Percentiles rank a stretch among this genome's conserved stretches.
Evolutionary conservation across 2,329 filamentous ascomycete genomes (phyloP).

Genomic region (Simplicillium sp.): DNA sequence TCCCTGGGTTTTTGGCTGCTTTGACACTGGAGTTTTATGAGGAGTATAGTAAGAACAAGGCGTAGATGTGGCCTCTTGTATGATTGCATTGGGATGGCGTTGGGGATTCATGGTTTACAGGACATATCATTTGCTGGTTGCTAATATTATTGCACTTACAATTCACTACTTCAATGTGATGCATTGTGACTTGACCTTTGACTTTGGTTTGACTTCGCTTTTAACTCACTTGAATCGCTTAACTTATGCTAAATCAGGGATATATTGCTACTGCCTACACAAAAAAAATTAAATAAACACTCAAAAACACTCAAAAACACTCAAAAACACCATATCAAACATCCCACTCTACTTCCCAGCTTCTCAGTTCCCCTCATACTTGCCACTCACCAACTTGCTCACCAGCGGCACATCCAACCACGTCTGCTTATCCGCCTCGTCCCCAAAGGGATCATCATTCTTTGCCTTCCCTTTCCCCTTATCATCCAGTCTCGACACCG

Average conservation of each 20-base stretch:
- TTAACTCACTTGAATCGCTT: too few relatives aligned
- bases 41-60: conserved; percentile 31
- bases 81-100: background rate
- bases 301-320: background rate
- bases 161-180: too few relatives aligned
- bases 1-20: conserved; percentile 85
- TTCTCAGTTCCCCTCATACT: conserved; percentile 51
- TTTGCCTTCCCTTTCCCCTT: conserved; percentile 43
- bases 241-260: too few relatives aligned
- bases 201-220: too few relatives aligned
- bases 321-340: background rate
- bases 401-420: conserved; percentile 61
- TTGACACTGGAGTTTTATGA: conserved; percentile 92
- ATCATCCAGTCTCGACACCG: conserved; percentile 44
- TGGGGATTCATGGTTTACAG: background rate
- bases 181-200: too few relatives aligned
- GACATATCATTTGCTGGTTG: background rate
- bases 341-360: background rate
- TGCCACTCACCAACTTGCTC: conserved; percentile 64
- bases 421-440: conserved; percentile 21
- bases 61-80: background rate
- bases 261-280: too few relatives aligned
- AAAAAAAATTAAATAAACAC: background rate
- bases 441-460: conserved; percentile 62
- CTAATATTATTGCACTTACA: too few relatives aligned